These are phyloP conservation scores for Cytospora piceae DNA, from an alignment of 2,329 filamentous ascomycete species.

Conservation along the genomic window DNA sequence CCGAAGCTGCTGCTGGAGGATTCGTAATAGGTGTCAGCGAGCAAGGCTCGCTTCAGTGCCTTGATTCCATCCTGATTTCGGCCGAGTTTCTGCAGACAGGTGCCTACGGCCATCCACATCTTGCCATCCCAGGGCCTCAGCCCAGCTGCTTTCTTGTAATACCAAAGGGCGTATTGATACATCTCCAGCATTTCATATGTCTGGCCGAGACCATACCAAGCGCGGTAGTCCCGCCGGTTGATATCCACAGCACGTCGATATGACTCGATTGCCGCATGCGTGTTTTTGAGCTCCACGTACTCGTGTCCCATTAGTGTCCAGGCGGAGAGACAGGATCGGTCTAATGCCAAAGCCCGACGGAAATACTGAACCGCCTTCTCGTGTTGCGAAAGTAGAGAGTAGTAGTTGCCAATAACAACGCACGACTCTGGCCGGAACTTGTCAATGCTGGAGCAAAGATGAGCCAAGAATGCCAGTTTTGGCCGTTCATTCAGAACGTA, in stretches of 20 bases:
- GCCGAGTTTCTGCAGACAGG: constrained; percentile 88
- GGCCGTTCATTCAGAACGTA: constrained; percentile 89
- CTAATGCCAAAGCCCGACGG: constrained; percentile 85
- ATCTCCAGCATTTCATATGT: constrained; percentile 98
- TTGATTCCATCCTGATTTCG: constrained; percentile 90
- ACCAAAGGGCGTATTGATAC: constrained; percentile 96
- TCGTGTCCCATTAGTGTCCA: constrained; percentile 99
- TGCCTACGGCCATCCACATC: constrained; percentile 97
- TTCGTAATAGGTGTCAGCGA: constrained; percentile 87
- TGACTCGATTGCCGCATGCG: constrained; percentile 94
- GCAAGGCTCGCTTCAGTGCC: constrained; percentile 87
- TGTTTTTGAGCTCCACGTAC: constrained; percentile 98
- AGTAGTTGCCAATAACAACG: constrained; percentile 97
- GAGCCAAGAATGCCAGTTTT: constrained; percentile 89
- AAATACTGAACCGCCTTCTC: constrained; percentile 99
- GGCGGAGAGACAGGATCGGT: constrained; percentile 87
- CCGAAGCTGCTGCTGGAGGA: constrained; percentile 57
- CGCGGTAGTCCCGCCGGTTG: constrained; percentile 93
- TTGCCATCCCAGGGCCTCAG: constrained; percentile 96
- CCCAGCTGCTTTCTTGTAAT: constrained; percentile 93
- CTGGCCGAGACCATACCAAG: constrained; percentile 96
- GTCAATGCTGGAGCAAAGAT: constrained; percentile 87
- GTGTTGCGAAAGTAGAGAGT: constrained; percentile 89
- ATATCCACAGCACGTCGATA: constrained; percentile 95
- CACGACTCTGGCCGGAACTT: constrained; percentile 97